Conservation (phyloP, 1,284 basidiomycete species). For the Polyporus tsugae region DNA sequence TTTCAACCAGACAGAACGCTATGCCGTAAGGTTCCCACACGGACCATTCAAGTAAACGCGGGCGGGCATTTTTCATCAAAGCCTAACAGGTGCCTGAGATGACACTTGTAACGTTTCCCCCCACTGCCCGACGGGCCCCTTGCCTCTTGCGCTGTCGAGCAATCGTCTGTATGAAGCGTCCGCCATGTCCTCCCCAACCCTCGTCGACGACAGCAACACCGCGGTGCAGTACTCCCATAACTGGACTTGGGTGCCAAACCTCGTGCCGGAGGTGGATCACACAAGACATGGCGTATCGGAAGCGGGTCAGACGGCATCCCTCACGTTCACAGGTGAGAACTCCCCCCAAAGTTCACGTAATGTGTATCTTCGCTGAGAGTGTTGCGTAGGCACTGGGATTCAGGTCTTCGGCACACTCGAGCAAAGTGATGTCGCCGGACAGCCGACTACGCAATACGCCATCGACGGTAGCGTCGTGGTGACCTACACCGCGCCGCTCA, state of each 20-base stretch:
- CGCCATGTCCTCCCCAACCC: conserved; percentile 1
- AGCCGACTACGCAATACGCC: conserved; percentile 24
- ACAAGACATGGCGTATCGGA: conserved; percentile 25
- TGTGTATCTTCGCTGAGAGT: not conserved
- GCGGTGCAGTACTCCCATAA: conserved; percentile 26
- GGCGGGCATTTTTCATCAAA: not conserved
- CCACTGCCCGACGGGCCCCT: not conserved
- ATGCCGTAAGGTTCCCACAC: not conserved
- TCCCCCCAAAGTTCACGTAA: not conserved
- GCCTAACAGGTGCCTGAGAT: not conserved
- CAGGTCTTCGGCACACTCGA: conserved; percentile 25
- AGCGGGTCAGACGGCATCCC: conserved; percentile 8
- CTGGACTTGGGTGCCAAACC: conserved; percentile 27
- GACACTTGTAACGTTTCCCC: not conserved
- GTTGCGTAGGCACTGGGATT: conserved; percentile 20
- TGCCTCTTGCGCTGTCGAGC: not conserved
- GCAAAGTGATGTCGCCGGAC: conserved; percentile 15
- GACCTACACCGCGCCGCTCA: conserved; percentile 25
- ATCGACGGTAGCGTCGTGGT: conserved; percentile 21
- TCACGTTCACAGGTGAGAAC: conserved; percentile 26
- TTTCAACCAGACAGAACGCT: not conserved
- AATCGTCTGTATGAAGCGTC: not conserved
- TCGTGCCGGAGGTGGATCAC: conserved; percentile 23
- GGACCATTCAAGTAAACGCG: not conserved
- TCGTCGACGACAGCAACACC: conserved; percentile 25